Percentiles rank a stretch among this genome's conserved stretches.
Evolutionary conservation across 139 green algal species (phyloP).

Genomic region (Coelastrella sp.): DNA sequence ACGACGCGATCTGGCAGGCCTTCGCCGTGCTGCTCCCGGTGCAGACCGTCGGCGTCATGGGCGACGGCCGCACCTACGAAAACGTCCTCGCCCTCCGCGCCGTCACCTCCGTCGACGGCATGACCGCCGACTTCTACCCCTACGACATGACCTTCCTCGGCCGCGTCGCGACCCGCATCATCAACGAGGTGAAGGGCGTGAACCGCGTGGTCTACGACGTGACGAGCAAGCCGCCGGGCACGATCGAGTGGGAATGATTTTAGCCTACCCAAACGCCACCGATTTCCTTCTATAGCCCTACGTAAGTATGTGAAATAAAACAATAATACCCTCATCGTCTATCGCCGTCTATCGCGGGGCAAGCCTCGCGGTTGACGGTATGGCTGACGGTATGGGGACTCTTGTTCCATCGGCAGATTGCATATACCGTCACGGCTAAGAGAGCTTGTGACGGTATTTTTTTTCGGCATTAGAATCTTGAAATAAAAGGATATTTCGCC

Average conservation of each 20-base stretch:
- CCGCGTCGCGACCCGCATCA: conserved; percentile 84
- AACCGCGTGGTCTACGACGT: conserved; percentile 96
- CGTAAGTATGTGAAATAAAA: too few relatives aligned
- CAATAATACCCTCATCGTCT: too few relatives aligned
- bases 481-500: too few relatives aligned
- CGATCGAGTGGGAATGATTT: conserved; percentile 96
- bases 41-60: conserved; percentile 77
- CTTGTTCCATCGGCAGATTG: too few relatives aligned
- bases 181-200: conserved; percentile 83
- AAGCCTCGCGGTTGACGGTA: too few relatives aligned
- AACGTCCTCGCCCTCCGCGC: conserved; percentile 86
- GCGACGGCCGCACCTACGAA: conserved; percentile 89
- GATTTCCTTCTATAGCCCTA: too few relatives aligned
- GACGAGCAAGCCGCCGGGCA: conserved; percentile 92
- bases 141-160: conserved; percentile 88
- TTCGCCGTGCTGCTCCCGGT: conserved; percentile 95
- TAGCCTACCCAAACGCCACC: too few relatives aligned
- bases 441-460: too few relatives aligned
- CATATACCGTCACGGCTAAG: too few relatives aligned
- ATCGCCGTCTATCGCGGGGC: too few relatives aligned
- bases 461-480: too few relatives aligned
- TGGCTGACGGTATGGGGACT: too few relatives aligned
- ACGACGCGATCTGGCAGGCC: conserved; percentile 96
- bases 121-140: conserved; percentile 95
- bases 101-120: conserved; percentile 85